A percentile compares a stretch with the other conserved stretches of the same genome.
Evolutionary conservation across 1,139 yeast species (phyloP).

Genomic region (Hyphopichia burtonii): DNA sequence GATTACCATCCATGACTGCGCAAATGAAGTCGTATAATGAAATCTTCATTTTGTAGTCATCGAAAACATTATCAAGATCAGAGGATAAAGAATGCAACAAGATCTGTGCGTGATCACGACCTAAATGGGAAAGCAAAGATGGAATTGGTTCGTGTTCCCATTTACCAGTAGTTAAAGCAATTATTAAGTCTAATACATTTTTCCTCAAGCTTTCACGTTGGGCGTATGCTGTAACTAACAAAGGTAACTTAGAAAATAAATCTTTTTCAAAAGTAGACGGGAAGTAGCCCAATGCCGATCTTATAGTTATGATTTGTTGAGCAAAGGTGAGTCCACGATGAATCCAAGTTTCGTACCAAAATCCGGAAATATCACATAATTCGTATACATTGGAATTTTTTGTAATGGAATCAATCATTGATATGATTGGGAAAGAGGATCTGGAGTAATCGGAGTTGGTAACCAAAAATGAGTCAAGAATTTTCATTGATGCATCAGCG

Average conservation of each 20-base stretch:
- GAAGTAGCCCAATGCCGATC: constrained; percentile 46
- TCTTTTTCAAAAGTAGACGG: constrained; percentile 68
- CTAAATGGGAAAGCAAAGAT: constrained; percentile 78
- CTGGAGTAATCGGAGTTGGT: constrained; percentile 50
- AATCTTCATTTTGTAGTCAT: constrained; percentile 54
- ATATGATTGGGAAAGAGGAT: constrained; percentile 55
- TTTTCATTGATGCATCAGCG: constrained; percentile 46
- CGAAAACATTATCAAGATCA: constrained; percentile 62
- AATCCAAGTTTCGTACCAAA: constrained; percentile 46
- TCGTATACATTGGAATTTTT: constrained; percentile 36
- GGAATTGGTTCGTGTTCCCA: constrained; percentile 64
- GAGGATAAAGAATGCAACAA: constrained; percentile 57
- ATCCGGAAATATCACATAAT: constrained; percentile 41
- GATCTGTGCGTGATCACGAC: constrained; percentile 58
- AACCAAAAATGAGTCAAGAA: constrained; percentile 58
- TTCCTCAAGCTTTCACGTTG: constrained; percentile 48
- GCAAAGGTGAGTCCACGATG: constrained; percentile 39
- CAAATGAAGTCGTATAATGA: constrained; percentile 70
- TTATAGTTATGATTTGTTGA: constrained; percentile 48
- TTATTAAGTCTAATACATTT: constrained; percentile 55
- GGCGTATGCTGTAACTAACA: constrained; percentile 60
- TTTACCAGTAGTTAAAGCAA: constrained; percentile 58
- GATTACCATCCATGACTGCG: constrained; percentile 73
- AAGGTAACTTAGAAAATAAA: constrained; percentile 56
- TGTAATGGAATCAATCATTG: constrained; percentile 50